Evolutionary conservation across 192 early-diverging fungal genomes (phyloP), one percentile per base, ranked within the genome.

Genomic region (Glomus cerebriforme): DNA sequence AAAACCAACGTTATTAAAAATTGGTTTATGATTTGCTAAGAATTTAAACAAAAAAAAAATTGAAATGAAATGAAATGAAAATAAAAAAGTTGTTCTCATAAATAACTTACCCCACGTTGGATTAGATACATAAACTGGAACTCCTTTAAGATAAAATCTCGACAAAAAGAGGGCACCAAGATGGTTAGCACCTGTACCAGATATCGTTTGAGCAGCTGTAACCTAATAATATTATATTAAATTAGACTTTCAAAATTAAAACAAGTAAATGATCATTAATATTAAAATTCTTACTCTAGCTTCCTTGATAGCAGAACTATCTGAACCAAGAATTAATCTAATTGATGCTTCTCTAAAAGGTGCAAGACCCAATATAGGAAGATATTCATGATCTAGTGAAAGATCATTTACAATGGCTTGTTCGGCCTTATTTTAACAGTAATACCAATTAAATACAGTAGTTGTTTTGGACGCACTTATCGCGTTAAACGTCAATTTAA

Each of bases 161-260:
- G 85, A 81, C 73, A 99, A 87, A 79, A 99, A 96, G 58, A 89
- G 88, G 2, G 94, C 96, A 49, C 91, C 98, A 10, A 96, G 84
- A 70, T 94, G 92, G 66, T 91, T 90, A 19, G 98, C 98, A 54
- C 98, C 98, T 3, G 97, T 96, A 49, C 98, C 98, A 9, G 97
- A 98, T 82, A 99, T 96, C 31, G 95, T 93, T 84, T 99, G 98
- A 69, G 92, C 90, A 7, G 89, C 87, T 29, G 83, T 88, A 5
- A 83, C 79, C 83, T 84, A 47, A 17, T 15, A 31, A 24, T 17
- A 63, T 8, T 37, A 68, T 7, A 68, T 1, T 63, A 29, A 5
- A n/a, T 34, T 60, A 58, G n/a, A n/a, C n/a, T n/a, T n/a, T 49
- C 54, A 59, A 59, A 27, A n/a, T 74, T 19, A 22, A 74, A 29